Base-by-base conservation (phyloP, 1,284 basidiomycete species). In the Acaromyces ingoldii region DNA sequence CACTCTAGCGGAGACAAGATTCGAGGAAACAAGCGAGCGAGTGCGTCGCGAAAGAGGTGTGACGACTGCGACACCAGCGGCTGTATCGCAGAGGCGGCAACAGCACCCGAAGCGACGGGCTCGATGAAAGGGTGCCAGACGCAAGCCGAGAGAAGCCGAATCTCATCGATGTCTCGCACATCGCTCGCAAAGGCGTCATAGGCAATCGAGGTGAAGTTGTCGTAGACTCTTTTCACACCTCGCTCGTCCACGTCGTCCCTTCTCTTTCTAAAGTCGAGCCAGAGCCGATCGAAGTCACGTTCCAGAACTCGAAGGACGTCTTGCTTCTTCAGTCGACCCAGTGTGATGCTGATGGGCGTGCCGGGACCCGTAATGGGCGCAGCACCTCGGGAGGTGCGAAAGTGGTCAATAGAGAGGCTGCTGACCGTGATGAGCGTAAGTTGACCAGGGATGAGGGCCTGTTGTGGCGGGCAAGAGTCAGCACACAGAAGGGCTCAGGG, bases 121-220 rank as follows among this genome's bases (percentile, higher is more conserved):
- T 60, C 59, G 11, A 65, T 39, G 33, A 71, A 65, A 0, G 55
- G 59, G 24, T 63, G 58, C 70, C 70, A 73, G 0, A 71, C 60
- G 13, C 64, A 62, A 10, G 62, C 59, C 11, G 44, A 51, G 31
- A 70, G 45, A 2, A 56, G 49, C 15, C 66, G 54, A 13, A 73
- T 49, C 49, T 71, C 68, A 22, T 63, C 55, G 10, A 65, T 47
- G 38, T 71, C 67, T 2, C 62, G 47, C 10, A 70, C 58, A 24
- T 59, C 55, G 15, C 52, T 52, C 4, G 58, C 53, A 29, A 71
- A 52, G 29, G 68, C 55, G 33, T 70, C 69, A 58, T 71, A 73
- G 11, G 70, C 60, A 0, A 71, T 48, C 30, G 55, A 60, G 39
- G 44, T 33, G 41, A 55, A 68, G 13, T 50, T 53, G 10, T 49